Evolutionary conservation across 495 filamentous ascomycete genomes (phyloP).

Genomic region (Evansstolkia leycettana): DNA sequence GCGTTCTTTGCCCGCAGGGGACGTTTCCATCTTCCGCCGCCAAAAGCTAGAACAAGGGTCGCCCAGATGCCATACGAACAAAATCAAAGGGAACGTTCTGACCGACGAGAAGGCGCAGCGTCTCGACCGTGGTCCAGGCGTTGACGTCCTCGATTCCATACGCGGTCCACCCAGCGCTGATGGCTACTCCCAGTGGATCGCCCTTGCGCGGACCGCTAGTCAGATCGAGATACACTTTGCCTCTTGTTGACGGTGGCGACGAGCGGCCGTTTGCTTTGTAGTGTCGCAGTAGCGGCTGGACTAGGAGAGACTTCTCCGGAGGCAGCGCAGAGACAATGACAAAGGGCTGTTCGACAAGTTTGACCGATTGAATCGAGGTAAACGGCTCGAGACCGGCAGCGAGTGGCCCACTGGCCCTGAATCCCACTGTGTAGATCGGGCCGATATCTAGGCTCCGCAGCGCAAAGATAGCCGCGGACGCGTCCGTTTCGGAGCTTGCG

Average conservation of each 20-base stretch:
- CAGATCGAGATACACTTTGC: conserved; percentile 72
- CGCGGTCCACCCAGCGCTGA: conserved; percentile 60
- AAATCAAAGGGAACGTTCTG: conserved; percentile 84
- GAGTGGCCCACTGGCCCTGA: conserved; percentile 53
- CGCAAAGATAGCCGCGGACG: conserved; percentile 63
- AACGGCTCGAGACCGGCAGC: conserved; percentile 61
- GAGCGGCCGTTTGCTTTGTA: conserved; percentile 31
- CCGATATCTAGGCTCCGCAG: conserved; percentile 62
- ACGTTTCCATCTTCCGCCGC: no score
- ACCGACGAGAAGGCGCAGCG: conserved; percentile 61
- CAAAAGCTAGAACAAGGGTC: conserved; percentile 51
- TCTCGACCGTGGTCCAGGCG: conserved; percentile 74
- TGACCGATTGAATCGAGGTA: conserved; percentile 66
- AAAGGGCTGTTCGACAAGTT: conserved; percentile 63
- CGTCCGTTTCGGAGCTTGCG: conserved; percentile 53
- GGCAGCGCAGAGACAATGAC: conserved; percentile 68
- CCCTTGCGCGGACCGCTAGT: conserved; percentile 55
- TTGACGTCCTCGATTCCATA: conserved; percentile 69
- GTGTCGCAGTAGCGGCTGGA: conserved; percentile 65
- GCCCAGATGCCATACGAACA: conserved; percentile 62
- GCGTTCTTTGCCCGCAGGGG: no score
- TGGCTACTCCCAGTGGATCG: conserved; percentile 57
- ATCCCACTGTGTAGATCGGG: conserved; percentile 74
- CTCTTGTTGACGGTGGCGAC: conserved; percentile 37
- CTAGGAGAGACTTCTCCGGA: conserved; percentile 63